These are phyloP conservation scores for Fusarium sp. DNA, from an alignment of 2,329 filamentous ascomycete species.

Conservation along the genomic window DNA sequence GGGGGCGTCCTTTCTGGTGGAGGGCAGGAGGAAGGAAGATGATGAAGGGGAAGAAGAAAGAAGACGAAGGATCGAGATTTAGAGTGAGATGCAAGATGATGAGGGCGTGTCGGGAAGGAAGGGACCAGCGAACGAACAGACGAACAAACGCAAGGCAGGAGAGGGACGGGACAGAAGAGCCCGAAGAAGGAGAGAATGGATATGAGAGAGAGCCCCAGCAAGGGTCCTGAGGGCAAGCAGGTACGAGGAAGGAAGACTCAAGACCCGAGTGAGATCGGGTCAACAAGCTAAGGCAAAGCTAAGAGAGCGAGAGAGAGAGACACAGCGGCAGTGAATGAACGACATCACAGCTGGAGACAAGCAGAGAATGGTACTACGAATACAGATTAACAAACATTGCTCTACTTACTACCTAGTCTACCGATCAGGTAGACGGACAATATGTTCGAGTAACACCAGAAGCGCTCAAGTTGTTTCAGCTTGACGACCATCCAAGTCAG, in stretches of 20 bases:
- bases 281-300: conserved; percentile 30
- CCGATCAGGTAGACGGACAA: neutral
- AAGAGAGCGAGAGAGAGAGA: conserved; percentile 38
- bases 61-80: conserved; percentile 40
- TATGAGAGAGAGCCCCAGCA: conserved; percentile 5
- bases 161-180: conserved; percentile 5
- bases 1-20: conserved; percentile 7
- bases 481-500: conserved; percentile 10
- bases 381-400: neutral
- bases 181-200: conserved; percentile 16
- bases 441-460: conserved; percentile 34
- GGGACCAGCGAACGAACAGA: neutral
- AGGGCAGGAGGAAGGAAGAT: conserved; percentile 12
- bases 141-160: conserved; percentile 10
- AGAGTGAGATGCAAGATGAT: conserved; percentile 39
- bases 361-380: conserved; percentile 3
- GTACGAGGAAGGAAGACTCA: conserved; percentile 7
- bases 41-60: conserved; percentile 19
- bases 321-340: conserved; percentile 40
- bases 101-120: conserved; percentile 39
- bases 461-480: conserved; percentile 35
- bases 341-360: neutral
- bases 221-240: conserved; percentile 2
- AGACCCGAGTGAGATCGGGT: conserved; percentile 1
- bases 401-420: neutral